Evolutionary conservation across 768 basidiomycete genomes (phyloP).

Genomic region (Tricholoma flavovirens): DNA sequence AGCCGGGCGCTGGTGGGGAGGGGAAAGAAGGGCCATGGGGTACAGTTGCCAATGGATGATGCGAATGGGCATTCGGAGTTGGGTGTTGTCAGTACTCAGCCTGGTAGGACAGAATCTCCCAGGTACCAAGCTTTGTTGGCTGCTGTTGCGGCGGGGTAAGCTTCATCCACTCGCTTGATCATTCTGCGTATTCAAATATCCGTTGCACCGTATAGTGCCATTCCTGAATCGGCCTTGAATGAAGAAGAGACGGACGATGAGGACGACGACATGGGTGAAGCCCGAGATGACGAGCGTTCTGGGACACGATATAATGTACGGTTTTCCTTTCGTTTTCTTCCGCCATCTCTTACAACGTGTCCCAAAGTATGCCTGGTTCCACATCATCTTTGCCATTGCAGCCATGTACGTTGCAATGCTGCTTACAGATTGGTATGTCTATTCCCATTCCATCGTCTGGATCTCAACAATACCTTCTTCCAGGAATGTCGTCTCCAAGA

Average conservation of each 20-base stretch:
- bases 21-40: slow-evolving; percentile 48
- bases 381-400: slow-evolving; percentile 92
- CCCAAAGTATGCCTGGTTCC: slow-evolving; percentile 94
- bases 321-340: slow-evolving; percentile 3
- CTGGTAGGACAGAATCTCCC: slow-evolving; percentile 77
- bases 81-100: slow-evolving; percentile 77
- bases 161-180: slow-evolving; percentile 4
- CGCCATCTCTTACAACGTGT: slow-evolving; percentile 6
- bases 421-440: slow-evolving; percentile 88
- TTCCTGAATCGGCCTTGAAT: slow-evolving; percentile 89
- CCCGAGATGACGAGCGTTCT: slow-evolving; percentile 85
- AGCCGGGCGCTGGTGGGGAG: slow-evolving; percentile 84
- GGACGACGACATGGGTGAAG: slow-evolving; percentile 68
- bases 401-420: slow-evolving; percentile 98
- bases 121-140: slow-evolving; percentile 91
- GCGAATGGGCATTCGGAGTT: slow-evolving; percentile 59
- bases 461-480: background rate
- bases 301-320: slow-evolving; percentile 93
- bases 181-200: background rate
- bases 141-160: slow-evolving; percentile 92
- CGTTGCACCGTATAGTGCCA: slow-evolving; percentile 48
- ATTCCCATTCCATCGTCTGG: background rate
- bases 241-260: slow-evolving; percentile 75
- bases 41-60: slow-evolving; percentile 56
- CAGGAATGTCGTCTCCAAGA: slow-evolving; percentile 72